phyloP scores from a whole-genome alignment of 768 basidiomycete genomes.

The Tricholoma terreum region DNA sequence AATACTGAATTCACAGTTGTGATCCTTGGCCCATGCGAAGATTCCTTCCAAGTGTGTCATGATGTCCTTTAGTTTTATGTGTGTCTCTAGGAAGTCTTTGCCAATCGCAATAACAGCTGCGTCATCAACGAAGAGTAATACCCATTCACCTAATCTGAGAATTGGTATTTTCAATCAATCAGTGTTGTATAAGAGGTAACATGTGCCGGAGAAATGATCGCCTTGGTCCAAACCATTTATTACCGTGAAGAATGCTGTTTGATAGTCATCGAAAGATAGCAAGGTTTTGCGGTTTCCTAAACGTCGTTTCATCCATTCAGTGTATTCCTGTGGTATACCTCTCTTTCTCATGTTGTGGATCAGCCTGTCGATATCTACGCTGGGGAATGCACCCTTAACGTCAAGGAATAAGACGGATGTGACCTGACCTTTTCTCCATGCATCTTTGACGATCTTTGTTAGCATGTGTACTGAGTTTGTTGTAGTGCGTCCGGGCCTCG shows the following conservation, averaged over 20 bases:
- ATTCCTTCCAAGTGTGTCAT: slow-evolving; percentile 13
- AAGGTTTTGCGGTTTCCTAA: background rate
- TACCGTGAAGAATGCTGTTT: background rate
- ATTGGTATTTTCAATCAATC: slow-evolving; percentile 13
- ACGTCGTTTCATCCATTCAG: background rate
- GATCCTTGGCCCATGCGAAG: slow-evolving; percentile 11
- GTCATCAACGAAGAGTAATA: slow-evolving; percentile 1
- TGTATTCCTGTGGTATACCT: slow-evolving; percentile 4
- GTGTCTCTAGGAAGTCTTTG: background rate
- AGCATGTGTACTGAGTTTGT: slow-evolving; percentile 30
- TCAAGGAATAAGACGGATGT: slow-evolving; percentile 26
- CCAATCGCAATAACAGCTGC: background rate
- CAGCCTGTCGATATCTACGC: background rate
- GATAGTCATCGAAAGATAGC: background rate
- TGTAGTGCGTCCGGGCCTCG: slow-evolving; percentile 25
- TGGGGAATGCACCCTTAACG: slow-evolving; percentile 16
- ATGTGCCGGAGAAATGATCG: slow-evolving; percentile 17
- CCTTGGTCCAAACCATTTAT: slow-evolving; percentile 21
- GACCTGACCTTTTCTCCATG: slow-evolving; percentile 27
- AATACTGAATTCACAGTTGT: slow-evolving; percentile 22
- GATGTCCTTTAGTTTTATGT: background rate
- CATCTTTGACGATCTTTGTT: slow-evolving; percentile 30
- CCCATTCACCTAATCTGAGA: too few species aligned
- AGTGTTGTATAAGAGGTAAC: slow-evolving; percentile 25
- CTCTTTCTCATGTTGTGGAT: background rate